Evolutionary conservation across 345 rosid genomes (phyloP), one percentile per base, ranked within the genome.

Genomic region (Noccaea caerulescens): DNA sequence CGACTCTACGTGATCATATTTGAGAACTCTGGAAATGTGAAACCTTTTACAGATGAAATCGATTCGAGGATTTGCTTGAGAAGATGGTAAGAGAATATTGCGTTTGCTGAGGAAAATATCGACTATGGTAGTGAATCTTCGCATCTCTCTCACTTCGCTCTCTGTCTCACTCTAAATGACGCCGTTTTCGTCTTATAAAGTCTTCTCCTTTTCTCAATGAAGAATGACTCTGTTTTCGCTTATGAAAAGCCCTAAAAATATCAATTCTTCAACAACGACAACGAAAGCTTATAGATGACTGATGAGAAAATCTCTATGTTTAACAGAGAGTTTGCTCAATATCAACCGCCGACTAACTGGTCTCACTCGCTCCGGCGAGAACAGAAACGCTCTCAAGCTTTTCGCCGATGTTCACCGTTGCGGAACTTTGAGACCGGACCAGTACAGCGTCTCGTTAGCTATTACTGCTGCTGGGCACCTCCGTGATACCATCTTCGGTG

Each of bases 391-490:
- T 12, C 87, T 91, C 69, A 78, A 72, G 42, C 79, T 88, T 37
- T 85, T 86, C 73, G 72, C 68, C 45, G 68, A 78, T 52, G 72
- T 83, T 69, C 92, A 76, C 69, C 76, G 66, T 23, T 65, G 58
- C 69, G 58, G 47, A 59, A 33, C 68, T 62, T 78, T 82, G 56
- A 82, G 78, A 56, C 92, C 88, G 10, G 95, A 91, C 70, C 75
- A 84, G 30, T 87, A 87, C 81, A 83, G 85, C 4, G 83, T 91
- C 67, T 87, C 92, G 20, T 72, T 82, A 37, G 62, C 86, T 56
- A 73, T 85, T 76, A 76, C 80, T 25, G 92, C 92, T 8, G 81
- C 84, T 63, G 85, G 87, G 72, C 74, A 82, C 47, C 76, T 84
- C 72, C 79, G 84, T 60, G 57, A 75, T 66, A 6, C 77, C 45